Evolutionary conservation across 2,329 filamentous ascomycete species (phyloP).

Genomic region (Pseudogymnoascus sp.): DNA sequence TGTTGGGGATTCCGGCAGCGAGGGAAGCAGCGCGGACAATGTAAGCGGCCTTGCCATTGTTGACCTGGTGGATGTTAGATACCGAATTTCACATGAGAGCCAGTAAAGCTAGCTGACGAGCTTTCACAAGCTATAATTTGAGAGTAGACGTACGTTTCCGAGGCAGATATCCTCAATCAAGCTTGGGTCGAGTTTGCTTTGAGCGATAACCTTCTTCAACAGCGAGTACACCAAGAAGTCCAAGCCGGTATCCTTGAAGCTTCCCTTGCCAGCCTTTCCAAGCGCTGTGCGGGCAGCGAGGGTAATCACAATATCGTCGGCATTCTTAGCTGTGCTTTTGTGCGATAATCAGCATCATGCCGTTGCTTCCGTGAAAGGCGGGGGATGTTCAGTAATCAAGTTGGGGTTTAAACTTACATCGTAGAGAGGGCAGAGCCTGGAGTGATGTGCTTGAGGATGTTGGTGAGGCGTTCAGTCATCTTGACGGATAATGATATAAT

Average conservation of each 20-base stretch:
- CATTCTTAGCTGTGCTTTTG: slow-evolving; percentile 75
- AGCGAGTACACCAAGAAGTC: slow-evolving; percentile 81
- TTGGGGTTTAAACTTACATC: slow-evolving; percentile 53
- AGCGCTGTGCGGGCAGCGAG: slow-evolving; percentile 83
- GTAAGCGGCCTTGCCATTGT: slow-evolving; percentile 79
- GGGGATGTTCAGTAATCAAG: slow-evolving; percentile 4
- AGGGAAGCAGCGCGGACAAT: slow-evolving; percentile 82
- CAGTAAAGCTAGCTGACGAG: slow-evolving; percentile 17
- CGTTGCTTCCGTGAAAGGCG: slow-evolving; percentile 6
- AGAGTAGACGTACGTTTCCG: slow-evolving; percentile 62
- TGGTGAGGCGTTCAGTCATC: slow-evolving; percentile 83
- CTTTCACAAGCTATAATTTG: slow-evolving; percentile 14
- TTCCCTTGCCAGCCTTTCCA: slow-evolving; percentile 80
- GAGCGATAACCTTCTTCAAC: slow-evolving; percentile 64
- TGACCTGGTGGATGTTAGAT: slow-evolving; percentile 46
- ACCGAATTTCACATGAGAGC: slow-evolving; percentile 1
- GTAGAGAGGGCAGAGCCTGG: slow-evolving; percentile 62
- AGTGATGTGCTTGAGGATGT: slow-evolving; percentile 78
- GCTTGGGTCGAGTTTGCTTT: slow-evolving; percentile 67
- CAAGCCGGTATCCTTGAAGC: slow-evolving; percentile 86
- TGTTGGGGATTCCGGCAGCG: slow-evolving; percentile 89
- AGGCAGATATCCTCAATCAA: slow-evolving; percentile 85
- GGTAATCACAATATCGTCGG: slow-evolving; percentile 95
- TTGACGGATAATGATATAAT: slow-evolving; percentile 22
- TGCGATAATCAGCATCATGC: slow-evolving; percentile 19